A percentile compares a stretch with the other conserved stretches of the same genome.
Evolutionary conservation across 2,329 filamentous ascomycete species (phyloP).

Genomic region (Fusarium goolgardi): DNA sequence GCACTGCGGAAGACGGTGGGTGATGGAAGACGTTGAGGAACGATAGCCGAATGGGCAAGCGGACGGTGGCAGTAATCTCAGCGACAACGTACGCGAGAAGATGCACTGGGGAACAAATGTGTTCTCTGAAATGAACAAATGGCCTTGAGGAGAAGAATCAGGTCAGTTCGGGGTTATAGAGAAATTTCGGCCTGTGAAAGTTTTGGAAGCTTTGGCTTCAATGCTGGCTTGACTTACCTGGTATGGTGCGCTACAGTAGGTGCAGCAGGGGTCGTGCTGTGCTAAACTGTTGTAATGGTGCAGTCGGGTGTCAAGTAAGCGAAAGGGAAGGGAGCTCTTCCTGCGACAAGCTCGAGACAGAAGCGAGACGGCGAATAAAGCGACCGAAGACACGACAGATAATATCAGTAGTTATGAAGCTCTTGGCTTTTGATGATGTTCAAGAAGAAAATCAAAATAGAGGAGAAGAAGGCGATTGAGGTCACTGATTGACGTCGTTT

Average conservation of each 20-base stretch:
- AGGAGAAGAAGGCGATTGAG: slow-evolving; percentile 17
- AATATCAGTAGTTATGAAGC: background rate
- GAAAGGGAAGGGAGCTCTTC: slow-evolving; percentile 30
- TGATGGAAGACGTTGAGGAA: slow-evolving; percentile 17
- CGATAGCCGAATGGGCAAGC: slow-evolving; percentile 28
- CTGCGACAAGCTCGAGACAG: slow-evolving; percentile 45
- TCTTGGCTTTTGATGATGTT: slow-evolving; percentile 31
- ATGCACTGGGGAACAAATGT: slow-evolving; percentile 11
- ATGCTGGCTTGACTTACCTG: slow-evolving; percentile 27
- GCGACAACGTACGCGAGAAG: slow-evolving; percentile 13
- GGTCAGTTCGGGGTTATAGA: slow-evolving; percentile 28
- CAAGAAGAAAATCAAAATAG: slow-evolving; percentile 7
- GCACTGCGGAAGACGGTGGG: slow-evolving; percentile 28
- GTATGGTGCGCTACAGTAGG: slow-evolving; percentile 9
- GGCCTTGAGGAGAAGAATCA: slow-evolving; percentile 23
- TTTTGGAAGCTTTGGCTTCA: slow-evolving; percentile 27
- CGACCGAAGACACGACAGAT: slow-evolving; percentile 6
- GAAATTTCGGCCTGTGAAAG: slow-evolving; percentile 31
- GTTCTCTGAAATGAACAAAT: slow-evolving; percentile 28
- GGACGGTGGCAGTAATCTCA: slow-evolving; percentile 19
- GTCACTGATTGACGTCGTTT: slow-evolving; percentile 32
- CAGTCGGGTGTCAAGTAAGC: slow-evolving; percentile 16
- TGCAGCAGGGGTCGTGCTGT: slow-evolving; percentile 32
- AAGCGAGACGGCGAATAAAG: slow-evolving; percentile 35
- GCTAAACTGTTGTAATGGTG: slow-evolving; percentile 5